Evolutionary conservation across 2,329 filamentous ascomycete genomes (phyloP).

Genomic region (Ceratocystis papillata): DNA sequence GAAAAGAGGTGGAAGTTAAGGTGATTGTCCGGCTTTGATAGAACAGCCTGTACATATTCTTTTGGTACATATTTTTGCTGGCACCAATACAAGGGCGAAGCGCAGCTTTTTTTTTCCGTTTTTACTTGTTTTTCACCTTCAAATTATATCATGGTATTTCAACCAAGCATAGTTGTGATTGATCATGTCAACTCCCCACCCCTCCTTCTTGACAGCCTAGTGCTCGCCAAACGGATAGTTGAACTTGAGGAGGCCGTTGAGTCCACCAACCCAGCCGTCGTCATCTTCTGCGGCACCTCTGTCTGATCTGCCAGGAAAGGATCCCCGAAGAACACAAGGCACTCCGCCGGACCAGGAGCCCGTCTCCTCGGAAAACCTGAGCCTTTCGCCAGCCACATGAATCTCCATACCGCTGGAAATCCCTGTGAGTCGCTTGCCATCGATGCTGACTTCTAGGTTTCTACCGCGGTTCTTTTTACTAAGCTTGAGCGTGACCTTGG

Average conservation of each 20-base stretch:
- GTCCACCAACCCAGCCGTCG: constrained; percentile 90
- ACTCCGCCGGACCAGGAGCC: constrained; percentile 77
- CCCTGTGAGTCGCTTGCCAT: constrained; percentile 58
- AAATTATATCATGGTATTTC: background rate
- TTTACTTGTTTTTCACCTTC: background rate
- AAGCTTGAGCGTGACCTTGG: constrained; percentile 68
- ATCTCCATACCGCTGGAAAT: constrained; percentile 72
- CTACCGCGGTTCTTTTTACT: constrained; percentile 69
- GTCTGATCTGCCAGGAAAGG: constrained; percentile 33
- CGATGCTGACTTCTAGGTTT: constrained; percentile 69
- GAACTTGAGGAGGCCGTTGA: constrained; percentile 91
- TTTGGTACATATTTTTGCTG: background rate
- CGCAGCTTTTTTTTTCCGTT: background rate
- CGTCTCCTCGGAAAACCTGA: constrained; percentile 76
- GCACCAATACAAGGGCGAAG: background rate
- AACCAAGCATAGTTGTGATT: background rate
- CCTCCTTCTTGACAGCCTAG: background rate
- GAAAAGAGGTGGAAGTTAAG: background rate
- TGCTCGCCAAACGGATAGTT: constrained; percentile 78
- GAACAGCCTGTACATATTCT: background rate
- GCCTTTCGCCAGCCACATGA: constrained; percentile 65
- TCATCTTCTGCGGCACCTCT: constrained; percentile 46
- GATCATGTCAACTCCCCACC: background rate
- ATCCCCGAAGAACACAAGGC: constrained; percentile 71
- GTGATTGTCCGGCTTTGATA: background rate